Evolutionary conservation across 164 flowering plant genomes (phyloP).

Genomic region (Malania oleifera): DNA sequence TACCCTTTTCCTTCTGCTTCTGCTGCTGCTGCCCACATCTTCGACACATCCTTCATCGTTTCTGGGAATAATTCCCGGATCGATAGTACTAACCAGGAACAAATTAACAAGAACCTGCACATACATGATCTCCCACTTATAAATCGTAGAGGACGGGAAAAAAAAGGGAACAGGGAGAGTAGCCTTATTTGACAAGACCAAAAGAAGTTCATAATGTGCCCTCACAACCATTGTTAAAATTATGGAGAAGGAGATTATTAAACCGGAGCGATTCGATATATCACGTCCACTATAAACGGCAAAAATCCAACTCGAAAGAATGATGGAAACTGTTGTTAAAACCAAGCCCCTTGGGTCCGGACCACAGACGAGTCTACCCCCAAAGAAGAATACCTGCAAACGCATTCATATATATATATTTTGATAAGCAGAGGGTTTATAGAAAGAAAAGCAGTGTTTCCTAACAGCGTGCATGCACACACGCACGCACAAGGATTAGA

Average conservation of each 20-base stretch:
- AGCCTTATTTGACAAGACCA: not conserved
- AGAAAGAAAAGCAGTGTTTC: not conserved
- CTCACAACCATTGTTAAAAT: slow-evolving; percentile 33
- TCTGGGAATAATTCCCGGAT: slow-evolving; percentile 54
- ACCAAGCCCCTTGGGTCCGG: slow-evolving; percentile 52
- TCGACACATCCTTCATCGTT: slow-evolving; percentile 16
- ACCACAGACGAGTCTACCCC: slow-evolving; percentile 46
- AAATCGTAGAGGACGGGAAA: no score
- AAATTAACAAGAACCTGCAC: slow-evolving; percentile 41
- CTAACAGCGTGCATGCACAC: not conserved
- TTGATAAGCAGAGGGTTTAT: no score
- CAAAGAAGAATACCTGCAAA: slow-evolving; percentile 47
- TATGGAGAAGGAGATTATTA: slow-evolving; percentile 17
- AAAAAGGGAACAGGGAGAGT: no score
- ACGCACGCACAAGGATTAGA: not conserved
- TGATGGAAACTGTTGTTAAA: slow-evolving; percentile 29
- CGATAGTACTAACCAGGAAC: slow-evolving; percentile 34
- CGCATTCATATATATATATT: not conserved
- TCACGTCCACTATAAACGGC: slow-evolving; percentile 23
- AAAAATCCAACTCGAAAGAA: slow-evolving; percentile 44
- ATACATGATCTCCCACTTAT: no score
- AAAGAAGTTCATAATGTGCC: not conserved
- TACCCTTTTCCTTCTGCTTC: slow-evolving; percentile 27
- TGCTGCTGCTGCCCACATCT: slow-evolving; percentile 17
- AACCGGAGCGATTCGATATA: slow-evolving; percentile 17